Base-by-base conservation (phyloP, 2,329 filamentous ascomycete genomes). In the Botryotinia convoluta region DNA sequence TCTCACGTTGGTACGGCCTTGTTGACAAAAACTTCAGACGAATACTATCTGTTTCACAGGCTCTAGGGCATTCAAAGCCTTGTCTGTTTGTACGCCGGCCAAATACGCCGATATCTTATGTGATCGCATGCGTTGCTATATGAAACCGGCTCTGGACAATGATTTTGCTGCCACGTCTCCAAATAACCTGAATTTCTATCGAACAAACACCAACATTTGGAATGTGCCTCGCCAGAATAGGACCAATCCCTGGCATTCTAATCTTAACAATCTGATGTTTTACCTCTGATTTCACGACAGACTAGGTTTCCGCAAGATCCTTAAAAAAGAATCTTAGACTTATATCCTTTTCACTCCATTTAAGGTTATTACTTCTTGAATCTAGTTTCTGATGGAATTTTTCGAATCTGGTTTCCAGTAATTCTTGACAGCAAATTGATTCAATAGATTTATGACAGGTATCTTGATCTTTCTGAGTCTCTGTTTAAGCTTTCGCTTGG, bases 101-200 rank as follows among this genome's bases (percentile, higher is more conserved):
- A 96, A 96, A 84, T 97, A 97, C 79, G 94, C 94, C 0, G 94
- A 97, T 81, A 85, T 97, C 48, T 87, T 95, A 5, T 95, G 93
- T 79, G 92, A 93, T 76, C 87, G 94, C 4, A 91, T 92, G 0
- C 85, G 93, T 0, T 86, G 86, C 18, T 95, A 96, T 80, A 86
- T 95, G 12, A 87, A 61, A 8, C 75, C 57, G 14, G 54, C 60
- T 7, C 48, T 74, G 14, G 65, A 75, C 6, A 18, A n/a, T 22
- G 16, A 5, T 10, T 59, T 16, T 29, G 12, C 57, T 70, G 14
- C 29, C 14, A 54, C 51, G 7, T 44, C 22, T 18, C 22, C 32
- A 20, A 22, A 26, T 22, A 3, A 14, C 2, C 3, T 70, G 20
- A 9, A 48, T 20, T 32, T 26, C 6, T 70, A 70, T 45, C 51